phyloP scores from a whole-genome alignment of 1,284 basidiomycete genomes.

The Bjerkandera adusta region DNA sequence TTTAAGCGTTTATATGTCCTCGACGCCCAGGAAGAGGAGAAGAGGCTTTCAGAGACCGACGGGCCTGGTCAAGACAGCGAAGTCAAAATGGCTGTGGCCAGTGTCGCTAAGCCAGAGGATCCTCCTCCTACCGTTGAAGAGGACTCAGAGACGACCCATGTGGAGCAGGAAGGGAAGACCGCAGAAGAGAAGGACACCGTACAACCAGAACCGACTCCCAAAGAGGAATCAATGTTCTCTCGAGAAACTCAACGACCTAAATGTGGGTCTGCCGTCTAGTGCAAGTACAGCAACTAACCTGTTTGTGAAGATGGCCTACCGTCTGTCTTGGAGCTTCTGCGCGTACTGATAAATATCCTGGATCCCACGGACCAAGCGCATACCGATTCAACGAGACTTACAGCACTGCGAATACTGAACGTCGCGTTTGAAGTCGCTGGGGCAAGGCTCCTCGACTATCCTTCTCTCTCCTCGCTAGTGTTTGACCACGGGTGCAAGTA shows the following conservation, averaged over 20 bases:
- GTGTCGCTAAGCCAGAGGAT: constrained; percentile 8
- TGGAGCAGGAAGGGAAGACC: not conserved
- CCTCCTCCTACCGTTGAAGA: not conserved
- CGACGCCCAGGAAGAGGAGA: constrained; percentile 66
- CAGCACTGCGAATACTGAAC: constrained; percentile 87
- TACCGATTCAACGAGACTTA: constrained; percentile 93
- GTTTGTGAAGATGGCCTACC: constrained; percentile 76
- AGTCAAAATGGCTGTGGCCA: constrained; percentile 55
- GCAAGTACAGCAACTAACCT: constrained; percentile 5
- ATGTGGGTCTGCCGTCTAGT: constrained; percentile 37
- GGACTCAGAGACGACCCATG: constrained; percentile 1
- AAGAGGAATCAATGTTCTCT: not conserved
- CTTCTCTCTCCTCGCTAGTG: constrained; percentile 71
- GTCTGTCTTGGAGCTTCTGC: constrained; percentile 89
- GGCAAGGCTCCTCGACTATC: constrained; percentile 68
- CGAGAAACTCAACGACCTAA: constrained; percentile 24
- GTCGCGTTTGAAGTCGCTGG: constrained; percentile 89
- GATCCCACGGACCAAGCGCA: constrained; percentile 95
- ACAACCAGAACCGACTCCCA: not conserved
- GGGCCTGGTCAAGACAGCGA: constrained; percentile 54
- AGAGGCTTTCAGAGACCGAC: constrained; percentile 49
- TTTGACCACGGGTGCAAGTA: constrained; percentile 94
- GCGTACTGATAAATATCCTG: constrained; percentile 92
- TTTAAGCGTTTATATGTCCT: constrained; percentile 75
- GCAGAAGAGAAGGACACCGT: not conserved